Base-by-base conservation (phyloP, 331 rosid genomes). In the Rhamnella rubrinervis region DNA sequence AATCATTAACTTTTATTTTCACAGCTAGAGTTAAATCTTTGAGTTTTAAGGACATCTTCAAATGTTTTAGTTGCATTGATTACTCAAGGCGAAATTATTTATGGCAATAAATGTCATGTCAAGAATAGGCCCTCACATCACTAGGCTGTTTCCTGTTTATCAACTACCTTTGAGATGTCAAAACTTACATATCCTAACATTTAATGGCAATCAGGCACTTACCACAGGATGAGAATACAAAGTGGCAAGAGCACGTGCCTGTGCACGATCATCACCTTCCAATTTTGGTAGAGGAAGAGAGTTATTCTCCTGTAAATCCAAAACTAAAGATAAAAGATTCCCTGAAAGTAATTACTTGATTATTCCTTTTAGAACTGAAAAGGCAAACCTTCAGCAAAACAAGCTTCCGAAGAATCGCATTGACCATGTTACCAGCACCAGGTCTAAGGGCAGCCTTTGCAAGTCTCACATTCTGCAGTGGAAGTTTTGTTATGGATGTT, bases 341-440 rank as follows among this genome's bases (percentile, higher is more conserved):
- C 38, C 65, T 71, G 7, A 39, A 1, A 23, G n/a, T 28, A 71
- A 50, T 58, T 31, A 41, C 53, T 52, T 26, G 13, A 53, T 65
- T 65, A 56, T 61, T 46, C 38, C 38, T 55, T 17, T 50, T 20
- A 44, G 14, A 55, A 72, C 25, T 44, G 35, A 55, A 72, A 65
- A 63, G 59, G 75, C 67, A 73, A 65, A 89, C 97, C 97, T 83
- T 85, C 44, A 83, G 93, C 76, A 64, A 67, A 72, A 68, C 88
- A 68, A 92, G 96, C 84, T 87, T 92, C 70, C 96, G 80, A 41
- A 92, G 93, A 68, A 92, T 83, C 53, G 91, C 97, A 70, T 92
- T 92, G 81, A 92, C 96, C 96, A 92, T 70, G 83, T 87, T 92
- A 26, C 96, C 93, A 75, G 97, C 97, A 79, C 97, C 97, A 38